Conservation (phyloP, 2,329 filamentous ascomycete species). For the Hypocreales sp. region DNA sequence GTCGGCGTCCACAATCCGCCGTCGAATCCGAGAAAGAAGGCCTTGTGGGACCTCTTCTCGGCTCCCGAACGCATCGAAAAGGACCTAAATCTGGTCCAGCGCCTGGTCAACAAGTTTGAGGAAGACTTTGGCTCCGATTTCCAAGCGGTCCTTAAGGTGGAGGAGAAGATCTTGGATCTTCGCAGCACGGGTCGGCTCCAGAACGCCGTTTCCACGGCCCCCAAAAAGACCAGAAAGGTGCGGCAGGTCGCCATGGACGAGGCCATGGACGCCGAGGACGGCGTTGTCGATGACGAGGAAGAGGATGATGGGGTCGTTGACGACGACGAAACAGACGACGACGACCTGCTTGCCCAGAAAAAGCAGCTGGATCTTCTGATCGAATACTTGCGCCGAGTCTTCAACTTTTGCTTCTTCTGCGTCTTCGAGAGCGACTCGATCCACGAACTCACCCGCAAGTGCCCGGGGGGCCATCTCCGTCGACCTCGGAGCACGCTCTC, state of each 20-base stretch:
- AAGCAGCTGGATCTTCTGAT: constrained; percentile 93
- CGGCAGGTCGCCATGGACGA: constrained; percentile 45
- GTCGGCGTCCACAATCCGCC: constrained; percentile 92
- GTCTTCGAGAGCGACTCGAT: constrained; percentile 97
- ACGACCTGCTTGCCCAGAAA: constrained; percentile 81
- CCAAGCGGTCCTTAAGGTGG: constrained; percentile 66
- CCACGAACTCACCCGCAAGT: constrained; percentile 90
- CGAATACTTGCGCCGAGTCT: constrained; percentile 89
- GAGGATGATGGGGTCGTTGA: constrained; percentile 68
- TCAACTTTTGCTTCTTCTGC: constrained; percentile 99
- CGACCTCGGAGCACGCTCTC: constrained; percentile 78
- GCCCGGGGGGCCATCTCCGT: constrained; percentile 90
- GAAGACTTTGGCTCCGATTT: constrained; percentile 63
- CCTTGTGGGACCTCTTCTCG: constrained; percentile 91
- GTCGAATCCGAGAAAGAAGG: constrained; percentile 76
- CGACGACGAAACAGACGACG: constrained; percentile 80
- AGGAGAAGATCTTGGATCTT: constrained; percentile 73
- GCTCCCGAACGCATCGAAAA: constrained; percentile 86
- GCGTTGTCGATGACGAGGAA: constrained; percentile 59
- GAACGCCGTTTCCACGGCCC: constrained; percentile 36
- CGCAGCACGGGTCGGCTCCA: constrained; percentile 63
- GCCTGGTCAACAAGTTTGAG: constrained; percentile 74
- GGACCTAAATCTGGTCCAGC: constrained; percentile 69
- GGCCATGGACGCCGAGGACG: constrained; percentile 47
- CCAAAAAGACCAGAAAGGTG: constrained; percentile 46